Evolutionary conservation across 805 yeast species (phyloP).

Genomic region (Monosporozyma unispora): DNA sequence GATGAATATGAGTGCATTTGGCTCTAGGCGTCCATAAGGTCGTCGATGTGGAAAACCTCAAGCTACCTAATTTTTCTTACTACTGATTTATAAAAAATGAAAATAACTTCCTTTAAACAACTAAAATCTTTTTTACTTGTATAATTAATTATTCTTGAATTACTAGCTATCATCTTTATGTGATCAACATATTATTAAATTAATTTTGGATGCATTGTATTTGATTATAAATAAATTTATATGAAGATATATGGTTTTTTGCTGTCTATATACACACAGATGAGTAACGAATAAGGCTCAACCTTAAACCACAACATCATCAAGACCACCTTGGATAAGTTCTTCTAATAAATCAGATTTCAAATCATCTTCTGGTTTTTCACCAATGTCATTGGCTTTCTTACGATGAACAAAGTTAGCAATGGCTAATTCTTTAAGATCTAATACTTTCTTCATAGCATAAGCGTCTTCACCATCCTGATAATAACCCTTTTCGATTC

Average conservation of each 20-base stretch:
- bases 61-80: constrained; percentile 78
- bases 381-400: constrained; percentile 11
- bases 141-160: not conserved
- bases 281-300: not conserved
- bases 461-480: constrained; percentile 98
- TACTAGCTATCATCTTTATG: too few species aligned
- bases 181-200: too few species aligned
- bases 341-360: constrained; percentile 38
- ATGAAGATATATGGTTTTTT: not conserved
- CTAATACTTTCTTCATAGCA: constrained; percentile 73
- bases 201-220: too few species aligned
- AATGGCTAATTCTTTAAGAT: constrained; percentile 53
- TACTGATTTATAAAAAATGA: constrained; percentile 38
- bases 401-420: constrained; percentile 38
- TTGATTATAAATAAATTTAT: not conserved
- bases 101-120: constrained; percentile 3
- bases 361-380: constrained; percentile 47
- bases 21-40: constrained; percentile 70
- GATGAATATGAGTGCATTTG: constrained; percentile 99
- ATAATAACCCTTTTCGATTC: constrained; percentile 80
- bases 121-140: not conserved
- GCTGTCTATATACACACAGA: not conserved
- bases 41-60: constrained; percentile 97
- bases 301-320: constrained; percentile 12
- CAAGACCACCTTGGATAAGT: constrained; percentile 16